Evolutionary conservation across 2,329 filamentous ascomycete genomes (phyloP).

Genomic region (Ambrosiella cleistominuta): DNA sequence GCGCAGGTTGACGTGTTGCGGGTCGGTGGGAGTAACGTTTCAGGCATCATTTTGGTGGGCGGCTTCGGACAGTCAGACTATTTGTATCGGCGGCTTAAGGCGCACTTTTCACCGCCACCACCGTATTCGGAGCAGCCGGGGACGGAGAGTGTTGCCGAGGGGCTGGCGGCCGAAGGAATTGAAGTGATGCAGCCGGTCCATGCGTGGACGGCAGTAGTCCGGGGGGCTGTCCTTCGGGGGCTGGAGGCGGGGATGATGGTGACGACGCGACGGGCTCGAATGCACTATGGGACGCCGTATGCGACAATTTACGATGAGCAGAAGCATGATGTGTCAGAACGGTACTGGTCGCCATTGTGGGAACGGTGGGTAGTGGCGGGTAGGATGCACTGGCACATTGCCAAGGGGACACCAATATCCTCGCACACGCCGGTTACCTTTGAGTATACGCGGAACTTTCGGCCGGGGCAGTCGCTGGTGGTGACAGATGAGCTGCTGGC

Average conservation of each 20-base stretch:
- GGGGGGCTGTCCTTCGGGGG: constrained; percentile 58
- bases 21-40: constrained; percentile 42
- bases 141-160: neutral
- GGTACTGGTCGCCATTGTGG: constrained; percentile 67
- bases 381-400: constrained; percentile 74
- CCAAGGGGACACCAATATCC: constrained; percentile 60
- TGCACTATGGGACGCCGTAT: constrained; percentile 67
- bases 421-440: constrained; percentile 60
- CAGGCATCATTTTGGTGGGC: constrained; percentile 65
- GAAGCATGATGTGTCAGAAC: constrained; percentile 53
- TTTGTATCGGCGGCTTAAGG: constrained; percentile 52
- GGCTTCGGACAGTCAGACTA: constrained; percentile 70
- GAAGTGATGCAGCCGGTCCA: constrained; percentile 72
- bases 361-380: constrained; percentile 71
- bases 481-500: constrained; percentile 70
- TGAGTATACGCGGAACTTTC: constrained; percentile 74
- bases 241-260: constrained; percentile 67
- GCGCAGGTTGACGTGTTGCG: constrained; percentile 49
- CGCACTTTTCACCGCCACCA: constrained; percentile 47
- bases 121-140: constrained; percentile 50
- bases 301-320: constrained; percentile 64
- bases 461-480: constrained; percentile 56
- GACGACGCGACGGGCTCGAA: constrained; percentile 47
- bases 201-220: constrained; percentile 65
- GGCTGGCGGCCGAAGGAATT: constrained; percentile 23